These are phyloP conservation scores for Oenanthe sinensis DNA, from an alignment of 129 eudicot species.

Conservation along the genomic window DNA sequence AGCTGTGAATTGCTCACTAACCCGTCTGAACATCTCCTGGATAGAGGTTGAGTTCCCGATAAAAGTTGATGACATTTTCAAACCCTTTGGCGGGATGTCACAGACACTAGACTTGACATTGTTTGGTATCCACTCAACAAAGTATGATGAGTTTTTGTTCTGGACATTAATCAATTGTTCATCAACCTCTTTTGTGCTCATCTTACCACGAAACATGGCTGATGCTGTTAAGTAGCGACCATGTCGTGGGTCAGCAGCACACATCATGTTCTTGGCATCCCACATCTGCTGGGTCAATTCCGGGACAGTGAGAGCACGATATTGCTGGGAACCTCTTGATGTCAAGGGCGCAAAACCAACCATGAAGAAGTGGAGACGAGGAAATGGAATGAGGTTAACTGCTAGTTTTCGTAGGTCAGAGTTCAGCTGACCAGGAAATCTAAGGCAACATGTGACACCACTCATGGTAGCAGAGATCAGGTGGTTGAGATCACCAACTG, in stretches of 20 bases:
- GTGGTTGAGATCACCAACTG: conserved; percentile 56
- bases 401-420: conserved; percentile 64
- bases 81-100: conserved; percentile 60
- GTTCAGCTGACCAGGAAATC: conserved; percentile 64
- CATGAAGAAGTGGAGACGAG: conserved; percentile 75
- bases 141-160: conserved; percentile 65
- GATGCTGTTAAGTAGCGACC: conserved; percentile 58
- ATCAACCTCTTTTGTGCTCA: conserved; percentile 66
- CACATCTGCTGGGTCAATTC: conserved; percentile 71
- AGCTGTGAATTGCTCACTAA: conserved; percentile 60
- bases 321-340: conserved; percentile 58
- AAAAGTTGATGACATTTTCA: conserved; percentile 60
- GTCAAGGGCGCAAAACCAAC: conserved; percentile 70
- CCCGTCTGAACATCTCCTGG: conserved; percentile 58
- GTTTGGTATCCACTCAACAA: conserved; percentile 71
- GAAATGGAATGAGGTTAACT: conserved; percentile 63
- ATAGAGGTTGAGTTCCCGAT: conserved; percentile 61
- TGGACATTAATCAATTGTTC: conserved; percentile 67
- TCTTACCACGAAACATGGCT: conserved; percentile 63
- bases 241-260: conserved; percentile 69
- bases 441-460: conserved; percentile 59
- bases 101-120: conserved; percentile 65
- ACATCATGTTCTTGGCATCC: conserved; percentile 76
- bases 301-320: conserved; percentile 49
- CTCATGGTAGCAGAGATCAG: conserved; percentile 65